Evolutionary conservation across 2,329 filamentous ascomycete species (phyloP).

Genomic region (Colletotrichum scovillei): DNA sequence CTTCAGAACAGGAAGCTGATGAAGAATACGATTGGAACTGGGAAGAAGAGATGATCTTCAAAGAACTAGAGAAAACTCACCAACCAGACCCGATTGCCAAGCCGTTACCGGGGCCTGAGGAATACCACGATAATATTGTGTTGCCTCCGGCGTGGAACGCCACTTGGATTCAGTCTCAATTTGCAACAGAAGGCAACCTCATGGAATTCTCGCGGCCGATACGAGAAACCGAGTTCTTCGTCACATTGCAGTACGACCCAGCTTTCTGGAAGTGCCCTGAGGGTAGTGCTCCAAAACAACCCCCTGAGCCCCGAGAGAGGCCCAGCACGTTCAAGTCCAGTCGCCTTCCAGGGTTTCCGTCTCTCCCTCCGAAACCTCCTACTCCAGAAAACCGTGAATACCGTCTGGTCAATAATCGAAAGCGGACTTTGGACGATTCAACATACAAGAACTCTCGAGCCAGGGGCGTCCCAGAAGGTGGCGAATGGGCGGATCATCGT

Average conservation of each 20-base stretch:
- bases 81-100: slow-evolving; percentile 60
- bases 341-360: slow-evolving; percentile 28
- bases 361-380: slow-evolving; percentile 27
- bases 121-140: slow-evolving; percentile 57
- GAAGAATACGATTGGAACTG: slow-evolving; percentile 51
- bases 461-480: neutral
- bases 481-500: slow-evolving; percentile 3
- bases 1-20: slow-evolving; percentile 23
- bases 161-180: slow-evolving; percentile 56
- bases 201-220: slow-evolving; percentile 56
- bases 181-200: slow-evolving; percentile 54
- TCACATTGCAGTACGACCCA: slow-evolving; percentile 54
- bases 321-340: slow-evolving; percentile 22
- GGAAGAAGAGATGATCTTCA: slow-evolving; percentile 52
- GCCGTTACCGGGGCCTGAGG: slow-evolving; percentile 49
- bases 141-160: slow-evolving; percentile 57
- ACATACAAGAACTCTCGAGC: neutral
- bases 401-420: slow-evolving; percentile 14
- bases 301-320: slow-evolving; percentile 17
- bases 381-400: slow-evolving; percentile 24
- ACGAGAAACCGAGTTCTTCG: slow-evolving; percentile 54
- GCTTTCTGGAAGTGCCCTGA: slow-evolving; percentile 47
- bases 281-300: neutral
- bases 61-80: slow-evolving; percentile 46
- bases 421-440: slow-evolving; percentile 29